Base-by-base conservation (phyloP, 306 rosid genomes). In the Alnus glutinosa region DNA sequence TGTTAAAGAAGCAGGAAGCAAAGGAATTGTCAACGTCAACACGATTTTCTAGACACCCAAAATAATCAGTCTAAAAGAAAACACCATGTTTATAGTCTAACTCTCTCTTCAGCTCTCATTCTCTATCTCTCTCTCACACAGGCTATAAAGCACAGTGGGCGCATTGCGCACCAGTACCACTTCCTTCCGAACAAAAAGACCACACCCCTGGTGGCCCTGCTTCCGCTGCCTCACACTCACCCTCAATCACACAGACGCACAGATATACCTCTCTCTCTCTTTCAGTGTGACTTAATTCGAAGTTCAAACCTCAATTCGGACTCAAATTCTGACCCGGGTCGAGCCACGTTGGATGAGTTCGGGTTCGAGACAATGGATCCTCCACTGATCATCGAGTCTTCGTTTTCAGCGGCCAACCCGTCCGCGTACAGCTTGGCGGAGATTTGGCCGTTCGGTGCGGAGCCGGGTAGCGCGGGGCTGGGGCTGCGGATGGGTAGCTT, bases 351-450 rank as follows among this genome's bases (percentile, higher is more conserved):
- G 86, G 55, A 83, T 84, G 76, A 78, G 48, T 64, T 74, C 47
- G 55, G 76, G 73, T 46, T 59, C 48, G 82, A 36, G 73, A 48
- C 15, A 83, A 94, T 95, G 99, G 99, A 95, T 70, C 89, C 90
- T 78, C 90, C 93, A 2, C 80, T 95, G 11, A 71, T 95, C 70
- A 86, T 86, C 75, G 98, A 92, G 67, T 87, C 94, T 5, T 87
- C 94, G 48, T 95, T 91, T 89, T 91, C 97, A 16, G 85, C 92
- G 1, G 86, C 93, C 3, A 90, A 94, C 73, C 93, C 91, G 19
- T 87, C 97, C 10, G 79, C 97, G 3, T 93, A 88, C 81, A 78
- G 87, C 82, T 82, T 95, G 76, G 93, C 91, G 1, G 95, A 89
- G 84, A 89, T 95, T 90, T 95, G 98, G 98, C 93, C 97, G 1